Evolutionary conservation across 2,329 filamentous ascomycete species (phyloP).

Genomic region (Falciphora oryzae): DNA sequence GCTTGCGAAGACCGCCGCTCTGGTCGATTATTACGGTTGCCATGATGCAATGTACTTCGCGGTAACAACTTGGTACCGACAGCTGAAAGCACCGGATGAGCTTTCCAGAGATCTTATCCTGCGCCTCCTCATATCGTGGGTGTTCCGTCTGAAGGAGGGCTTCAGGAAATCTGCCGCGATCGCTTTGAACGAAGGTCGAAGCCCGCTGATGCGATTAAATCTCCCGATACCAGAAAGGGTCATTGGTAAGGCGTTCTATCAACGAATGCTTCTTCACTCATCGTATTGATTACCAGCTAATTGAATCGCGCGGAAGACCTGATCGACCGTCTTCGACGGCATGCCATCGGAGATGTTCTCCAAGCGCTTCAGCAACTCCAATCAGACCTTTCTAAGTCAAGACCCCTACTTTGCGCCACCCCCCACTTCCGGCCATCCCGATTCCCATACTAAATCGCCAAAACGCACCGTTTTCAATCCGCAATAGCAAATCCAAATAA

Average conservation of each 20-base stretch:
- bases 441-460: too few species aligned
- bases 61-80: slow-evolving; percentile 13
- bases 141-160: slow-evolving; percentile 5
- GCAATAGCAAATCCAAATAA: too few species aligned
- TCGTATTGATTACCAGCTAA: background rate
- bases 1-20: slow-evolving; percentile 21
- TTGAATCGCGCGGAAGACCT: background rate
- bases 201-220: background rate
- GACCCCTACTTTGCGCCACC: too few species aligned
- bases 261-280: background rate
- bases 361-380: background rate
- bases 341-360: background rate
- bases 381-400: background rate
- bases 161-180: slow-evolving; percentile 5
- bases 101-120: slow-evolving; percentile 13
- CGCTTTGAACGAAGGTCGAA: background rate
- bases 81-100: background rate
- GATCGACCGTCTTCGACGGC: background rate
- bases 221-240: slow-evolving; percentile 2
- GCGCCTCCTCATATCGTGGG: slow-evolving; percentile 11
- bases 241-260: background rate
- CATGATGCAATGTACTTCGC: slow-evolving; percentile 20
- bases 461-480: too few species aligned
- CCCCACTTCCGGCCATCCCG: too few species aligned
- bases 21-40: slow-evolving; percentile 27